Conservation (phyloP, 139 green algal species). For the Deuterostichococcus epilithicus region DNA sequence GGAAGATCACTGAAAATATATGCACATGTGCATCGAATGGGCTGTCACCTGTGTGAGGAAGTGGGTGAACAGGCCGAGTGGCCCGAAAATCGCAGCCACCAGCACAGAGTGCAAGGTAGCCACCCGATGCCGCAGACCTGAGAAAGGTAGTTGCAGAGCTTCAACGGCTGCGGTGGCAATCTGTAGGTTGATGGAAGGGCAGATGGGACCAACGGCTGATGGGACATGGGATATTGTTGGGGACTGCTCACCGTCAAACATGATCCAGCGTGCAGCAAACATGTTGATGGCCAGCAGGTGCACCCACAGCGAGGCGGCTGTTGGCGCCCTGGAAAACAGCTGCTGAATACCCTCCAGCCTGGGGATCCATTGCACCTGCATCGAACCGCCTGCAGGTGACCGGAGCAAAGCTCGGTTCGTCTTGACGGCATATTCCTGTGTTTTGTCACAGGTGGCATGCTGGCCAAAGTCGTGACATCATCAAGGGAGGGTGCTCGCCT, state of each 20-base stretch:
- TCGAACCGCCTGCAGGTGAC: conserved; percentile 33
- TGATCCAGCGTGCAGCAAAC: conserved; percentile 43
- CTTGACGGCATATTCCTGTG: too few relatives aligned
- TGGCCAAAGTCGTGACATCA: not conserved
- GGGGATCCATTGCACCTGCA: conserved; percentile 74
- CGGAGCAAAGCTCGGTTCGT: too few relatives aligned
- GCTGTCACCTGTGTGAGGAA: conserved; percentile 19
- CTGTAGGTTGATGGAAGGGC: not conserved
- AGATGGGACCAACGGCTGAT: not conserved
- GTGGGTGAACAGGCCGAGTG: conserved; percentile 43
- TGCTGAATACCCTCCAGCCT: conserved; percentile 47
- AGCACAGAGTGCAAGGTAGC: conserved; percentile 42
- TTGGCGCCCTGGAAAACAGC: conserved; percentile 56
- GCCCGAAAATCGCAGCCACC: conserved; percentile 38
- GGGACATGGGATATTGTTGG: not conserved
- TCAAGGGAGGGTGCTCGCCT: not conserved
- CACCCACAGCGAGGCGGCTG: conserved; percentile 56
- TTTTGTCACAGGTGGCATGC: too few relatives aligned
- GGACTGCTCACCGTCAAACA: conserved; percentile 27
- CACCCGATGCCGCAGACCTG: conserved; percentile 34
- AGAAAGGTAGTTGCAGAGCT: not conserved
- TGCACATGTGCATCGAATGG: too few relatives aligned
- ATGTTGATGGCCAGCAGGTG: conserved; percentile 69
- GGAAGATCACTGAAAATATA: too few relatives aligned
- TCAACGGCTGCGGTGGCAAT: not conserved